Evolutionary conservation across 148 eudicot genomes (phyloP).

Genomic region (Chenopodium formosanum): DNA sequence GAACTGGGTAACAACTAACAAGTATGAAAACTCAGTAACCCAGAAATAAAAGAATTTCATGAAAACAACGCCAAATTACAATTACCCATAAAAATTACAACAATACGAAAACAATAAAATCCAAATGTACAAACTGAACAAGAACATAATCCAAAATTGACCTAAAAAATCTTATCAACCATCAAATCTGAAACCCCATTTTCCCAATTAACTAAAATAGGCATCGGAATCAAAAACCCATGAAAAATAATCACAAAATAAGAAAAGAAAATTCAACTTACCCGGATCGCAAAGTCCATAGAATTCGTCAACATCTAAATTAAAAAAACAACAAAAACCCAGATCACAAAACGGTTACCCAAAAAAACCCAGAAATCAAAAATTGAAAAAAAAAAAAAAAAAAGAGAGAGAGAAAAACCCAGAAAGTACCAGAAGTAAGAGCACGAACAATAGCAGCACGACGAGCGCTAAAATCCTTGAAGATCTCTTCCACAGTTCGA

Average conservation of each 20-base stretch:
- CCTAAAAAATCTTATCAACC: background rate
- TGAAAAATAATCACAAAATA: background rate
- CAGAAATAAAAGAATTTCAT: background rate
- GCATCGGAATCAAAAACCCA: slow-evolving; percentile 3
- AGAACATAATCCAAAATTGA: slow-evolving; percentile 6
- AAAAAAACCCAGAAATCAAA: slow-evolving; percentile 21
- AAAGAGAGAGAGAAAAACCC: background rate
- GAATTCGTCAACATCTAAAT: slow-evolving; percentile 88
- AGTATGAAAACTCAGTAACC: background rate
- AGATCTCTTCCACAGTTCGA: slow-evolving; percentile 94
- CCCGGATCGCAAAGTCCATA: slow-evolving; percentile 94
- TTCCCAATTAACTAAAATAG: background rate
- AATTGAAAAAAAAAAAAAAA: background rate
- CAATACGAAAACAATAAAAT: background rate
- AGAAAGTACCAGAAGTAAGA: slow-evolving; percentile 53
- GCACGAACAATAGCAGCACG: slow-evolving; percentile 82
- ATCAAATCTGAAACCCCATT: slow-evolving; percentile 16
- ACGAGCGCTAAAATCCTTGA: slow-evolving; percentile 82
- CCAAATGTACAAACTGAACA: background rate
- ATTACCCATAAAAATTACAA: background rate
- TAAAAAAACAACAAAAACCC: slow-evolving; percentile 25
- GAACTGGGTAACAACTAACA: slow-evolving; percentile 4
- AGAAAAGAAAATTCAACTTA: slow-evolving; percentile 20
- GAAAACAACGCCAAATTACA: background rate
- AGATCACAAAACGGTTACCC: slow-evolving; percentile 28